Evolutionary conservation across 2,329 filamentous ascomycete species (phyloP), one percentile per base, ranked within the genome.

Genomic region (Cadophora luteo-olivacea): DNA sequence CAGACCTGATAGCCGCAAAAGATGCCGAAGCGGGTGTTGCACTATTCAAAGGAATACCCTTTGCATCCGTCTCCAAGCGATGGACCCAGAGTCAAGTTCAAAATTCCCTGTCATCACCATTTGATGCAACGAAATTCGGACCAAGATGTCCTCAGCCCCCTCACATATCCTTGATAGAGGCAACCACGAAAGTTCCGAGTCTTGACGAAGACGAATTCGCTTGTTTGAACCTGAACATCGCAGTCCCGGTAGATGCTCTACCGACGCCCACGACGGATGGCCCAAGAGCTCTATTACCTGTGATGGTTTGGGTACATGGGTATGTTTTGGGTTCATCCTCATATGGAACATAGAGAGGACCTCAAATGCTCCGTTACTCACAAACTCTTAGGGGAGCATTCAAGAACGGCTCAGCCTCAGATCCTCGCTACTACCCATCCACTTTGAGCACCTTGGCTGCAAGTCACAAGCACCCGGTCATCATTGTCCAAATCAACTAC

Each of bases 221-320:
- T 16, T 80, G 79, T 64, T 69, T 80, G 49, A 74, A 78, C 60
- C 66, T 78, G 33, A 77, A 75, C 49, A 73, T 80, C 32, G 78
- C 75, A 0, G 75, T 78, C 11, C 78, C 78, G 0, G 76, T 71
- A 4, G 32, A 66, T 49, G 45, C 64, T 24, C 19, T 69, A 14
- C 22, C 57, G 29, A 60, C 33, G 55, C 52, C 14, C 3, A 38
- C 12, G 12, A 38, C 51, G 19, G 29, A 11, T 24, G 3, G n/a
- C 22, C 14, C 12, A 11, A 63, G 48, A 14, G 7, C 63, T 6
- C 33, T 66, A 5, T 24, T 69, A 45, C 68, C 68, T 33, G 68
- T 69, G 8, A 67, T 67, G 61, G 65, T 69, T 22, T 69, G 65
- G 65, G 24, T 69, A 24, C 68, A 69, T 48, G 68, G 68, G 67